Conservation (phyloP, 1,139 yeast genomes). For the Nakaseomyces uthaithaninus region DNA sequence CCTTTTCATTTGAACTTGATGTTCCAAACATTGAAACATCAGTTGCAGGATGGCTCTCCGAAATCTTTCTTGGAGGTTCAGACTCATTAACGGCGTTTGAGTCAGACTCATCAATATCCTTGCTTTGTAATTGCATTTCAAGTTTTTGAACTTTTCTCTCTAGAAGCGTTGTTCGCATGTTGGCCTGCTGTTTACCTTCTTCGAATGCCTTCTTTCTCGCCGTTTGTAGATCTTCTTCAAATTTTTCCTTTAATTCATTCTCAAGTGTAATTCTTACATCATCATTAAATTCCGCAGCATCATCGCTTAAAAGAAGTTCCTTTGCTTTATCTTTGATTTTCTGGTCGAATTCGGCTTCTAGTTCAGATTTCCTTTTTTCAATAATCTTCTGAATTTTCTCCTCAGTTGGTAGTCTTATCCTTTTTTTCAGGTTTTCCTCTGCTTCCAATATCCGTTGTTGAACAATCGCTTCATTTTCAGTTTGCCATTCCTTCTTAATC, state of each 20-base stretch:
- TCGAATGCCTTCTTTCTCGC: slow-evolving; percentile 34
- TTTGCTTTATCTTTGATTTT: slow-evolving; percentile 6
- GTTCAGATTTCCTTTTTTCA: slow-evolving; percentile 20
- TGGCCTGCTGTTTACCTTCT: slow-evolving; percentile 34
- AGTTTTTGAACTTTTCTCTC: slow-evolving; percentile 25
- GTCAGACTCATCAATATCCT: slow-evolving; percentile 13
- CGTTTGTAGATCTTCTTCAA: slow-evolving; percentile 28
- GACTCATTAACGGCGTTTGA: slow-evolving; percentile 32
- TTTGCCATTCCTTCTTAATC: slow-evolving; percentile 21
- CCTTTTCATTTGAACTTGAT: not conserved
- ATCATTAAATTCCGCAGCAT: slow-evolving; percentile 13
- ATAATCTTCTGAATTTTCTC: slow-evolving; percentile 22
- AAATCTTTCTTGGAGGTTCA: not conserved
- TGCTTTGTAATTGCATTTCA: slow-evolving; percentile 15
- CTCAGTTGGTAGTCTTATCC: slow-evolving; percentile 25
- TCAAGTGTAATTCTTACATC: slow-evolving; percentile 12
- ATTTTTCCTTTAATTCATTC: slow-evolving; percentile 15
- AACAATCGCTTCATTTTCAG: slow-evolving; percentile 24
- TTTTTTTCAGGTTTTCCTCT: slow-evolving; percentile 25
- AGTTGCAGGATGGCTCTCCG: not conserved
- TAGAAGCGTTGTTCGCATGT: slow-evolving; percentile 27
- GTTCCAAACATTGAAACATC: not conserved
- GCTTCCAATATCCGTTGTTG: slow-evolving; percentile 21
- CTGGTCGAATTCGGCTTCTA: slow-evolving; percentile 23
- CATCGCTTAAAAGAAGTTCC: slow-evolving; percentile 1